Evolutionary conservation across 73 alveolate genomes (phyloP).

Genomic region (Tetrahymena malaccensis): DNA sequence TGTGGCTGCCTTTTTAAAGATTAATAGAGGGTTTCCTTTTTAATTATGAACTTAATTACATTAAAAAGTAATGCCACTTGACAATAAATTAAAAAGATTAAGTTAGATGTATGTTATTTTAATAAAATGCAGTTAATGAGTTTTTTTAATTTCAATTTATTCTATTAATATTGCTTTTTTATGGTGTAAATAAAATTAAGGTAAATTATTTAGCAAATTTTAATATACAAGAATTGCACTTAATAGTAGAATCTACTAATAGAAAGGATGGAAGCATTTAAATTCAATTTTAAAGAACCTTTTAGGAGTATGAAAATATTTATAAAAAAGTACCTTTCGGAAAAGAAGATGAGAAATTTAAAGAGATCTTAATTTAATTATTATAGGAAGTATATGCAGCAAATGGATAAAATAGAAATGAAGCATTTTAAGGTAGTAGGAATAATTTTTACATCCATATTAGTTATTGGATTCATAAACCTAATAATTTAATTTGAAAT

Average conservation of each 20-base stretch:
- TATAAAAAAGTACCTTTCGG: not conserved
- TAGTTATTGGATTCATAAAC: not conserved
- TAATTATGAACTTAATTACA: too few relatives aligned
- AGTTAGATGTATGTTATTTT: not conserved
- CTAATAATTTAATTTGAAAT: not conserved
- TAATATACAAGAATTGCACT: not conserved
- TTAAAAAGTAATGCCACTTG: too few relatives aligned
- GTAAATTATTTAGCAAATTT: not conserved
- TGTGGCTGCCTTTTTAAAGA: too few relatives aligned
- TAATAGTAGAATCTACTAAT: not conserved
- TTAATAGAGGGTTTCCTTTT: too few relatives aligned
- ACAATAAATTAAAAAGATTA: too few relatives aligned
- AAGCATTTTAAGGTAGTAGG: not conserved
- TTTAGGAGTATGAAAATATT: not conserved
- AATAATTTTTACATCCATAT: not conserved
- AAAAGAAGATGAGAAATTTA: not conserved
- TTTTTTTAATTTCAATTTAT: not conserved
- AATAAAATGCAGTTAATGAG: not conserved
- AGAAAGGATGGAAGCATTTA: not conserved
- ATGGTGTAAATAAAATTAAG: not conserved
- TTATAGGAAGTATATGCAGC: not conserved
- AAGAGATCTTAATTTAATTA: not conserved
- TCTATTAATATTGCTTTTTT: too few relatives aligned
- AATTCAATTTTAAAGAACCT: not conserved
- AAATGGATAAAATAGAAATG: not conserved